A percentile compares a stretch with the other conserved stretches of the same genome.
Conservation (phyloP, 345 rosid species). For the Pistacia atlantica region DNA sequence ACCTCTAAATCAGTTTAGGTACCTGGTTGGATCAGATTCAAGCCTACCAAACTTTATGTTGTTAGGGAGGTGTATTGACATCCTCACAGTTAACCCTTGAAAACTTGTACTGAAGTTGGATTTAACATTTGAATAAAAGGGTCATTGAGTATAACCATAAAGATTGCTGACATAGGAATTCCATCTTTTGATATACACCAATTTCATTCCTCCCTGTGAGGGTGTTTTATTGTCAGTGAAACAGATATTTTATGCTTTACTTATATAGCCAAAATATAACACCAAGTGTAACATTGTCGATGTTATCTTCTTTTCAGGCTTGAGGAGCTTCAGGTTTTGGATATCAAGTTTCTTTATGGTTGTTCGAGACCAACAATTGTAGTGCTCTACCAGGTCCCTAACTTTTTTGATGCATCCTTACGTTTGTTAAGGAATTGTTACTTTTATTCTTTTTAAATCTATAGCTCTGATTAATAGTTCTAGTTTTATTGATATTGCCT, state of each 20-base stretch:
- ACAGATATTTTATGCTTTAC: not conserved
- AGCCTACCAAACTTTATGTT: not conserved
- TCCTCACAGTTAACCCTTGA: not conserved
- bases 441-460: not conserved
- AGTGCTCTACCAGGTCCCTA: slow-evolving; percentile 80
- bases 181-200: not conserved
- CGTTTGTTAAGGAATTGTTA: not conserved
- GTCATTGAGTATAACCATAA: not conserved
- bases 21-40: not conserved
- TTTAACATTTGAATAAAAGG: not conserved
- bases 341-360: slow-evolving; percentile 91
- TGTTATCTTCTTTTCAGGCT: slow-evolving; percentile 56
- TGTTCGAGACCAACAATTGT: slow-evolving; percentile 90
- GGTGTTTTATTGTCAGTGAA: not conserved
- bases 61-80: not conserved
- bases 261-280: not conserved
- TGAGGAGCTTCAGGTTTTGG: slow-evolving; percentile 96
- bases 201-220: not conserved
- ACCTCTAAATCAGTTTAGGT: not conserved
- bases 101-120: not conserved
- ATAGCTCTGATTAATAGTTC: not conserved
- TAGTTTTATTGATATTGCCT: not conserved
- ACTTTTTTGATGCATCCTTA: slow-evolving; percentile 12
- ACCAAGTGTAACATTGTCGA: not conserved
- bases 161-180: not conserved